Base-by-base conservation (phyloP, 1,139 yeast genomes). In the Diutina scorzettiae region DNA sequence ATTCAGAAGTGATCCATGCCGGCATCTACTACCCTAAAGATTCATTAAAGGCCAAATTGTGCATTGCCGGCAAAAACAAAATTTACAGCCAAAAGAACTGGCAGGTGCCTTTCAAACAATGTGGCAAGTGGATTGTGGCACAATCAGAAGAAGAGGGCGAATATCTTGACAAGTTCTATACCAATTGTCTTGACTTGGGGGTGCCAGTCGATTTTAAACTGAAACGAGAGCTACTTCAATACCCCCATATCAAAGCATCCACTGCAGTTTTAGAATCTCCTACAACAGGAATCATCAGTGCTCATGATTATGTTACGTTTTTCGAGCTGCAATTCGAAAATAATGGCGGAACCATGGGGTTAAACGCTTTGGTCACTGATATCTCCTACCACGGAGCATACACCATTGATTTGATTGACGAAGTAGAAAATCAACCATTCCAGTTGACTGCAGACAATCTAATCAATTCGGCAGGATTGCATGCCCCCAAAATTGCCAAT, bases 111-210 rank as follows among this genome's bases (percentile, higher is more conserved):
- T 59, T 78, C 50, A 53, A 62, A 36, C 63, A 71, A 43, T 83
- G 95, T 61, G 96, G 96, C 5, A 87, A 87, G 55, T 82, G 95
- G 87, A 63, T 87, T 5, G 87, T 87, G 12, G 95, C 96, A 1
- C 95, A 86, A 56, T 66, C 69, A 43, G 85, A 77, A 14, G 51
- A 49, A 1, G 89, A 87, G 51, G 69, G 64, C 36, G 78, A 76
- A 36, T 77, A 75, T 50, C 62, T 86, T 36, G 70, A 74, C 34
- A 56, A 62, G 21, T 53, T 87, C 47, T 69, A 72, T 48, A 55
- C 57, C n/a, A 70, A 71, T 43, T 73, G 81, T 3, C 54, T 59
- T 37, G 63, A 69, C n/a, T 56, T 78, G 23, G 73, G 66, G 2
- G 76, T 87, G 0, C 81, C 84, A 0, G 74, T 82, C 0, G 69